Conservation (phyloP, 2,329 filamentous ascomycete species). For the Erysiphe pulchra region DNA sequence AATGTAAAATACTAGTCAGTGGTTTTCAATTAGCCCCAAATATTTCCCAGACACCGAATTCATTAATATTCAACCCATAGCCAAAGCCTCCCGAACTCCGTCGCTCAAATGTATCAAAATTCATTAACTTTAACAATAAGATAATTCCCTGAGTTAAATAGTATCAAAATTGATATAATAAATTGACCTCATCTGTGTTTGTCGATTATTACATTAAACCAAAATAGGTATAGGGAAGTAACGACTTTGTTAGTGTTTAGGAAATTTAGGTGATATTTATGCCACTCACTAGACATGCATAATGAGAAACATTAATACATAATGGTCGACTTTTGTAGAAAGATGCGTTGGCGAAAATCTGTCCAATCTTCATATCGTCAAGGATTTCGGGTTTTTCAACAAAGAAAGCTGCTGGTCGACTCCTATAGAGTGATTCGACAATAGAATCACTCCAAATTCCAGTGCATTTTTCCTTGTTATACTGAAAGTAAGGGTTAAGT, state of each 20-base stretch:
- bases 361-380: constrained; percentile 34
- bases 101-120: no score
- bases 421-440: constrained; percentile 28
- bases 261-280: constrained; percentile 8
- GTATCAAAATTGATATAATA: no score
- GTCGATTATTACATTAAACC: no score
- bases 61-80: no score
- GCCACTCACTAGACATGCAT: constrained; percentile 7
- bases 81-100: no score
- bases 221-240: no score
- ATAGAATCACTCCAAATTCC: constrained; percentile 51
- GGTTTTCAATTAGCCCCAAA: no score
- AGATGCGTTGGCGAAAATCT: constrained; percentile 11
- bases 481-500: constrained; percentile 46
- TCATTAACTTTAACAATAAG: no score
- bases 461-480: constrained; percentile 32
- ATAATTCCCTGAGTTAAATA: no score
- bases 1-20: no score
- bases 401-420: constrained; percentile 32
- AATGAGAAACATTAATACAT: constrained; percentile 12
- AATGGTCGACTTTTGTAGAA: constrained; percentile 9
- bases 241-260: neutral
- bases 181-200: no score
- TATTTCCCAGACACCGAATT: no score
- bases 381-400: constrained; percentile 38